Evolutionary conservation across 2,329 filamentous ascomycete species (phyloP).

Genomic region (Fusarium kyushuense): DNA sequence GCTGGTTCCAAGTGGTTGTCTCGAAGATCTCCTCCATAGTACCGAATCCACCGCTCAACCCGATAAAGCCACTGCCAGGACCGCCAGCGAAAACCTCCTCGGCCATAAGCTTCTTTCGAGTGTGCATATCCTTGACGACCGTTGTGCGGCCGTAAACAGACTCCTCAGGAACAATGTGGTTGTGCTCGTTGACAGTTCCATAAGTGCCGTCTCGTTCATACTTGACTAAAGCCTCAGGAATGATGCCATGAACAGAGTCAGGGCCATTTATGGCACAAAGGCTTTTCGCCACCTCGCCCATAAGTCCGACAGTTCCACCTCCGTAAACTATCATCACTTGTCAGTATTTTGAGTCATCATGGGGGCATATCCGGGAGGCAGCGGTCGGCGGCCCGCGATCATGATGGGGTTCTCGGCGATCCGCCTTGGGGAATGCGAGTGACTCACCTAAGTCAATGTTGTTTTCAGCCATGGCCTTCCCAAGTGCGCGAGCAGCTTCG

Average conservation of each 20-base stretch:
- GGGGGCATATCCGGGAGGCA: not conserved
- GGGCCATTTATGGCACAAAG: constrained; percentile 87
- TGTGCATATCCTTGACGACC: constrained; percentile 95
- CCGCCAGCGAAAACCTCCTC: constrained; percentile 85
- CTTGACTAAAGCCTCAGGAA: constrained; percentile 84
- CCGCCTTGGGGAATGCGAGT: constrained; percentile 4
- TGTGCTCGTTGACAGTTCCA: constrained; percentile 57
- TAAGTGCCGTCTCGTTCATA: constrained; percentile 77
- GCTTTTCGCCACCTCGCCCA: constrained; percentile 92
- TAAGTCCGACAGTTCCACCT: constrained; percentile 92
- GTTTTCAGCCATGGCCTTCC: constrained; percentile 76
- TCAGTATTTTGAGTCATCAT: constrained; percentile 19
- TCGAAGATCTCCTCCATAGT: constrained; percentile 97
- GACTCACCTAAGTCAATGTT: constrained; percentile 78
- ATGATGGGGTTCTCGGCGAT: not conserved
- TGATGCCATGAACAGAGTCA: constrained; percentile 88
- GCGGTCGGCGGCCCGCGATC: constrained; percentile 17
- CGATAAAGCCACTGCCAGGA: constrained; percentile 88
- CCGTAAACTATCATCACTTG: constrained; percentile 76
- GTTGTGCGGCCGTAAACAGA: constrained; percentile 83
- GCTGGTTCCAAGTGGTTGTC: constrained; percentile 92
- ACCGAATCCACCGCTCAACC: constrained; percentile 89
- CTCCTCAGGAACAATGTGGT: constrained; percentile 72
- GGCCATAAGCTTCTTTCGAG: constrained; percentile 94
- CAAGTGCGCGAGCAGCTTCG: constrained; percentile 81